phyloP scores from a whole-genome alignment of 306 rosid genomes.

The Cajanus cajan region DNA sequence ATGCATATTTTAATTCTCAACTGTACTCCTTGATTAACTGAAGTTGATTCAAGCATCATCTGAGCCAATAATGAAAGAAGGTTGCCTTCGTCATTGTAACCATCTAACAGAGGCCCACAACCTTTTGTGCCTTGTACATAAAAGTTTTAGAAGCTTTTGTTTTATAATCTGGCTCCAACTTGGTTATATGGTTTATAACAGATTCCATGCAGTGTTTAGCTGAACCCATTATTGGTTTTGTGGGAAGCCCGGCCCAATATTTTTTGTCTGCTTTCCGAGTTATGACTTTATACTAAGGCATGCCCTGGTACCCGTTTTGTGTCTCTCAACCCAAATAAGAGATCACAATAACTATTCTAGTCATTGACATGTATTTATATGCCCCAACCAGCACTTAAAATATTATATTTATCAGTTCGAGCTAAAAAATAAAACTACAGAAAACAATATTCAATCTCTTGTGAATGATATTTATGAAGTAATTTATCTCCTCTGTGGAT shows the following conservation, averaged over 20 bases:
- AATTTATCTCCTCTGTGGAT: too few species aligned
- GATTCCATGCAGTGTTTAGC: too few species aligned
- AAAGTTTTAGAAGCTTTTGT: too few species aligned
- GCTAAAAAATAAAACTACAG: neutral
- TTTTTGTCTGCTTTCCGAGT: neutral
- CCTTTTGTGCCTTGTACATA: too few species aligned
- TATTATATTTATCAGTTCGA: neutral
- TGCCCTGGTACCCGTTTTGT: neutral
- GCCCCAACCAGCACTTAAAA: neutral
- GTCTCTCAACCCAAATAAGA: neutral
- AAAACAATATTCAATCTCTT: neutral
- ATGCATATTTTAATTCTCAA: too few species aligned
- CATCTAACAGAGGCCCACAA: neutral
- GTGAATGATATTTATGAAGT: neutral
- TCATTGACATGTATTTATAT: neutral
- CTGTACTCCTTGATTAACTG: too few species aligned
- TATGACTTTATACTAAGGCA: neutral
- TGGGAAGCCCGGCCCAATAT: neutral
- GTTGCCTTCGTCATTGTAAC: neutral
- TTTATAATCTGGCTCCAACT: too few species aligned
- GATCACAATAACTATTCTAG: neutral
- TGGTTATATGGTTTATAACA: too few species aligned
- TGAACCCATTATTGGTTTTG: too few species aligned
- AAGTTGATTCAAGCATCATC: too few species aligned
- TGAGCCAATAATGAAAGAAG: neutral